These are phyloP conservation scores for Mucor plumbeus DNA, from an alignment of 371 early-diverging fungal species.

Conservation along the genomic window DNA sequence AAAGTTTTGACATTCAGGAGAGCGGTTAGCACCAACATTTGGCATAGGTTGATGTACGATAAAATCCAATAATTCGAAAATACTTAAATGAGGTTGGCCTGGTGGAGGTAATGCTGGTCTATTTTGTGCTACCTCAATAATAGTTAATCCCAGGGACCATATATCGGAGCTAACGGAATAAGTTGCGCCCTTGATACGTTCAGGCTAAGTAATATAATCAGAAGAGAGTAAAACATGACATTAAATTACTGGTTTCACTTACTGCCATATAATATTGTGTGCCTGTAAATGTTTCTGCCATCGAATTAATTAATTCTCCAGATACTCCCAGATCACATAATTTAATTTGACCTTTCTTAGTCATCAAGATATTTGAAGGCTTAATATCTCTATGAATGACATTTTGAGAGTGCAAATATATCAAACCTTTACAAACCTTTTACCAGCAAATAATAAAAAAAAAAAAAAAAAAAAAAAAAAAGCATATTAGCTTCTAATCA, in stretches of 20 bases:
- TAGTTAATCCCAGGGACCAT: conserved; percentile 92
- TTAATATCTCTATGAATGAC: conserved; percentile 95
- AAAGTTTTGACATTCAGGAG: conserved; percentile 77
- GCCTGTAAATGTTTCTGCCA: conserved; percentile 95
- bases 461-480: conserved; percentile 5
- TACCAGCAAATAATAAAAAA: not conserved
- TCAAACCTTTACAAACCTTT: conserved; percentile 75
- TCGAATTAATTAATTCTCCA: conserved; percentile 86
- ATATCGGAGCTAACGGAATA: conserved; percentile 93
- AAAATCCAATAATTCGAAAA: conserved; percentile 89
- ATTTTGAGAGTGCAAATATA: conserved; percentile 74
- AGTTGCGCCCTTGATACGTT: conserved; percentile 89
- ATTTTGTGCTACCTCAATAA: conserved; percentile 92
- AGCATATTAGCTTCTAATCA: not conserved
- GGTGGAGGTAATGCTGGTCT: conserved; percentile 85
- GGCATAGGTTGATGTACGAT: conserved; percentile 91
- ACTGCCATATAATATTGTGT: conserved; percentile 96
- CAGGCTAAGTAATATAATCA: conserved; percentile 66
- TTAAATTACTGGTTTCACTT: conserved; percentile 34
- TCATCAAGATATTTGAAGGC: conserved; percentile 89
- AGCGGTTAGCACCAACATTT: conserved; percentile 60
- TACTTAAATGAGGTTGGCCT: conserved; percentile 66
- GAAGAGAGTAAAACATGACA: not conserved
- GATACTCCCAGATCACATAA: conserved; percentile 96
- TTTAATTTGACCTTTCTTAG: conserved; percentile 87